Base-by-base conservation (phyloP, 1,284 basidiomycete genomes). In the Trichosporon coremiiforme region DNA sequence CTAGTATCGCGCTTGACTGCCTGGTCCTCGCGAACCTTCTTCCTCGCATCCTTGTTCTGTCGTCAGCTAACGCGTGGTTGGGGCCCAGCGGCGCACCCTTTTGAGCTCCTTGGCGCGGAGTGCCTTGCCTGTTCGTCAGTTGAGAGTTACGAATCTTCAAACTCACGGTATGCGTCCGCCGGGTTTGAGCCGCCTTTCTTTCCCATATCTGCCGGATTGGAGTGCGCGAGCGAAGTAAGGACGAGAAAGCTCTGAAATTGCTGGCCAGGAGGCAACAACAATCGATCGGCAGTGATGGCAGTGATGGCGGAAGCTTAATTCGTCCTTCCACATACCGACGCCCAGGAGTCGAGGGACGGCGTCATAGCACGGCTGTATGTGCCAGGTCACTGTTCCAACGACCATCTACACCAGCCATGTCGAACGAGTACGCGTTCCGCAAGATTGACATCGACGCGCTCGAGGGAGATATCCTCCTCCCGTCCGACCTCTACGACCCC, bases 401-500 rank as follows among this genome's bases (percentile, higher is more conserved):
- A 22, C 20, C 35, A 12, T 60, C 36, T 36, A 25, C 55, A 50
- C 53, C 68, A 68, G 83, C 76, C 64, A 93, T 93, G 91, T 88
- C 79, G 36, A 67, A 67, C 70, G 83, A 90, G 73, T 86, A 85
- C 76, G 88, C 89, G 72, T 97, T 94, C 84, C 88, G 95, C 75
- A 95, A 95, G 85, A 95, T 98, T 85, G 57, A 98, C 84, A 92
- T 98, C 77, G 95, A 98, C 85, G 87, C 87, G 65, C 72, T 82
- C 85, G 96, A 98, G 79, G 95, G 98, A 82, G 96, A 98, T 77
- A 88, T 90, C 15, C 85, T 98, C 15, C 87, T 90, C 63, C 92
- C 95, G 71, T 88, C 87, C 36, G 94, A 98, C 78, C 88, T 98
- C 41, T 94, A 91, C 80, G 91, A 93, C 65, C 87, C 92, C 1